A percentile compares a stretch with the other conserved stretches of the same genome.
Evolutionary conservation across 352 stramenopile species (phyloP).

Genomic region (Heterotrichella gracilis): DNA sequence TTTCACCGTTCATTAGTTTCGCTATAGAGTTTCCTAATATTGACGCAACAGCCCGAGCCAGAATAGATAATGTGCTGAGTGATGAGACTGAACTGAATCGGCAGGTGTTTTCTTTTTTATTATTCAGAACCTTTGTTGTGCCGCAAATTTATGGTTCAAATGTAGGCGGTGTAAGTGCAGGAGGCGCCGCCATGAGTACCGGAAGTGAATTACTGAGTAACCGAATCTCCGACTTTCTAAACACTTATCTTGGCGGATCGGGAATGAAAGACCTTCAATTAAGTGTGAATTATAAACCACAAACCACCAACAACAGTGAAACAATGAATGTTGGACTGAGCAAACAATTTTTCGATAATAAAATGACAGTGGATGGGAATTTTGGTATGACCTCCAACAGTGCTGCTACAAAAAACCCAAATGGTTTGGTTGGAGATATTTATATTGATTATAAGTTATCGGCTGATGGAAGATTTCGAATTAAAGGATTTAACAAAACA

Average conservation of each 20-base stretch:
- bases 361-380: background rate
- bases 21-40: background rate
- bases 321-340: background rate
- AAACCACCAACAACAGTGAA: background rate
- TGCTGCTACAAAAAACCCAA: background rate
- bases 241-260: background rate
- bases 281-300: background rate
- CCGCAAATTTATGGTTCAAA: background rate
- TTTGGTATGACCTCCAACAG: background rate
- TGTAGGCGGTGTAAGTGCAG: background rate
- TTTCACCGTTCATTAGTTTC: background rate
- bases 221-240: background rate
- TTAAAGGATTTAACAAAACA: background rate
- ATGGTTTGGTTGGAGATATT: background rate
- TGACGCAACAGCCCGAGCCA: background rate
- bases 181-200: background rate
- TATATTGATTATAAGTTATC: background rate
- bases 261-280: background rate
- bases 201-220: background rate
- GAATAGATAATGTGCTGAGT: background rate
- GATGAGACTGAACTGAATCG: background rate
- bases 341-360: conserved; percentile 10
- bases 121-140: background rate
- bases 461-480: background rate
- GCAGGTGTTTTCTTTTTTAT: conserved; percentile 6